Evolutionary conservation across 495 filamentous ascomycete genomes (phyloP).

Genomic region (Penicillium simplicissimum): DNA sequence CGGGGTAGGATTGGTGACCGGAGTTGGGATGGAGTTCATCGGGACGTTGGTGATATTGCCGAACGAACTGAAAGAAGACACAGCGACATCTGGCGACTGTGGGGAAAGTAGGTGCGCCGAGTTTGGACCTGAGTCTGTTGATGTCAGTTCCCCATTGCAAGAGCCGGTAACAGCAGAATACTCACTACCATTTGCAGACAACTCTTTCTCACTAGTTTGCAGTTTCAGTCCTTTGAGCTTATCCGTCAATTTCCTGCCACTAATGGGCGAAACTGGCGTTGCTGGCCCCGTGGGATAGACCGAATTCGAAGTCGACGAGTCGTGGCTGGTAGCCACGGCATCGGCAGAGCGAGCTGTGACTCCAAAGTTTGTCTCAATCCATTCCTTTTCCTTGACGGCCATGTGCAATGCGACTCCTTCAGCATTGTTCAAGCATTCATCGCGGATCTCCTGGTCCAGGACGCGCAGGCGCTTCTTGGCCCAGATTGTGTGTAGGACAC

Average conservation of each 20-base stretch:
- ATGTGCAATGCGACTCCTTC: constrained; percentile 80
- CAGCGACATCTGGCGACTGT: constrained; percentile 62
- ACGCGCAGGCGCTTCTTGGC: constrained; percentile 73
- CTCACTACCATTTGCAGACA: constrained; percentile 51
- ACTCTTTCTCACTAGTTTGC: constrained; percentile 65
- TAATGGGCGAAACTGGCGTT: constrained; percentile 60
- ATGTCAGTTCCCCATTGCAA: background rate
- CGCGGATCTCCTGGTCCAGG: constrained; percentile 68
- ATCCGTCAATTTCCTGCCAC: constrained; percentile 64
- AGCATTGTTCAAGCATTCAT: constrained; percentile 62
- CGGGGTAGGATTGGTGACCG: constrained; percentile 30
- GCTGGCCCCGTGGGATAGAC: constrained; percentile 31
- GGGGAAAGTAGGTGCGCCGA: constrained; percentile 55
- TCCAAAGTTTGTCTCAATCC: constrained; percentile 80
- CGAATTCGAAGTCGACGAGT: constrained; percentile 16
- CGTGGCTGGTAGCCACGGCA: constrained; percentile 17
- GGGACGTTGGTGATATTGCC: too few species aligned
- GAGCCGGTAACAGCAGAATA: background rate
- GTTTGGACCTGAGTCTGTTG: background rate
- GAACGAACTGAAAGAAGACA: constrained; percentile 63
- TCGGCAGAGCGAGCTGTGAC: constrained; percentile 14
- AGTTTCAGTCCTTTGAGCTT: constrained; percentile 75
- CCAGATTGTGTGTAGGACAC: constrained; percentile 82
- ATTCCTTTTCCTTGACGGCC: constrained; percentile 75
- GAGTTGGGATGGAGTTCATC: constrained; percentile 4